phyloP scores from a whole-genome alignment of 2,329 filamentous ascomycete species.

The Exophiala viscosa region DNA sequence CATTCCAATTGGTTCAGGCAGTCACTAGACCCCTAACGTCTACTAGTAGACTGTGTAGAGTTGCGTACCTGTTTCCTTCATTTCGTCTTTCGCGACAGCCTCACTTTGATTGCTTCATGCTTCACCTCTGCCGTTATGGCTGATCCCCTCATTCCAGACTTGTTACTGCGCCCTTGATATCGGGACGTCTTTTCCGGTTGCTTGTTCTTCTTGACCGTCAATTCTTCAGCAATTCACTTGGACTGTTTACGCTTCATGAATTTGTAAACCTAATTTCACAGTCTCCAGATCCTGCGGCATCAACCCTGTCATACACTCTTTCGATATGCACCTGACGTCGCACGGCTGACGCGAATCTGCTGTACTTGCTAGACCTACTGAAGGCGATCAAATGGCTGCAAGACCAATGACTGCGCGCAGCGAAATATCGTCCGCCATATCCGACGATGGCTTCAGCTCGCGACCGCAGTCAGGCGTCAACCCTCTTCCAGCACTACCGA shows the following conservation, averaged over 20 bases:
- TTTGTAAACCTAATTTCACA: background rate
- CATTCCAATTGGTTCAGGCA: no score
- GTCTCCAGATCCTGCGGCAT: constrained; percentile 10
- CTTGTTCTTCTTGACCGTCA: background rate
- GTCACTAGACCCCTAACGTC: no score
- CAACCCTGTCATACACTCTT: constrained; percentile 7
- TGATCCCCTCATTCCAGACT: constrained; percentile 9
- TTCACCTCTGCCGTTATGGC: constrained; percentile 11
- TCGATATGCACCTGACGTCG: constrained; percentile 20
- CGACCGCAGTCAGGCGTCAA: constrained; percentile 20
- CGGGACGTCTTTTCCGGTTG: background rate
- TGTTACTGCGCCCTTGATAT: background rate
- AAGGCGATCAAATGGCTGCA: constrained; percentile 20
- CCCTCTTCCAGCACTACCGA: constrained; percentile 20
- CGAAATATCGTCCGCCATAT: constrained; percentile 30
- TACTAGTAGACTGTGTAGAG: no score
- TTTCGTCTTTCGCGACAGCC: constrained; percentile 1
- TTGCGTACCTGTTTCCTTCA: constrained; percentile 1
- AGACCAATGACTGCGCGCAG: constrained; percentile 27
- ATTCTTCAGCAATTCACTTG: background rate
- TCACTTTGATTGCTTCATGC: constrained; percentile 10
- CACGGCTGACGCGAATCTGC: constrained; percentile 21
- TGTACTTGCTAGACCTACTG: background rate
- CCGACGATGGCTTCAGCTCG: constrained; percentile 28
- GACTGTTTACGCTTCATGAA: background rate